These are phyloP conservation scores for Ustilago tritici DNA, from an alignment of 1,284 basidiomycete genomes.

Conservation along the genomic window DNA sequence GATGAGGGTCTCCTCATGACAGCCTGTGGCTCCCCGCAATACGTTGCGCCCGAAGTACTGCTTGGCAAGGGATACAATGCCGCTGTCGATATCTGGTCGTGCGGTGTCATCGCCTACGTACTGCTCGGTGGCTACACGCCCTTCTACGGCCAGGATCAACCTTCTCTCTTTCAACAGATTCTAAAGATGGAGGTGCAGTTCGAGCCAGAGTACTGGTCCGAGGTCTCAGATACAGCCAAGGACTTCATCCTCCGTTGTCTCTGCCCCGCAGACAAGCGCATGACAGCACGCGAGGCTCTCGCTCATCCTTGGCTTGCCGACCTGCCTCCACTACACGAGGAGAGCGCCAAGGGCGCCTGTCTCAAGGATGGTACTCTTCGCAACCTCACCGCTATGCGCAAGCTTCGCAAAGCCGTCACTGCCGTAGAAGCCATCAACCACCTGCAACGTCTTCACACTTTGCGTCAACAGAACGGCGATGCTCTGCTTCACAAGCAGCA, in stretches of 20 bases:
- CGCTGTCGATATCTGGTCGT: slow-evolving; percentile 67
- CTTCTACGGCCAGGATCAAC: slow-evolving; percentile 67
- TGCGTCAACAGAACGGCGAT: slow-evolving; percentile 56
- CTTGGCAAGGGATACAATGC: slow-evolving; percentile 66
- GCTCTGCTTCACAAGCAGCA: slow-evolving; percentile 53
- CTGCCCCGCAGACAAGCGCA: slow-evolving; percentile 59
- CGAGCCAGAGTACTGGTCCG: slow-evolving; percentile 65
- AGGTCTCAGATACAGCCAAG: slow-evolving; percentile 62
- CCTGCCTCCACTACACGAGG: slow-evolving; percentile 56
- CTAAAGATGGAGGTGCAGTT: slow-evolving; percentile 65
- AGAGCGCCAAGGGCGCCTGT: slow-evolving; percentile 53
- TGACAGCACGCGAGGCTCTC: slow-evolving; percentile 64
- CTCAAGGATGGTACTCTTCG: slow-evolving; percentile 61
- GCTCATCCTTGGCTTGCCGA: slow-evolving; percentile 65
- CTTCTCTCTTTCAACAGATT: slow-evolving; percentile 64
- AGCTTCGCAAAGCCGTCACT: slow-evolving; percentile 62
- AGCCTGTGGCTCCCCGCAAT: slow-evolving; percentile 67
- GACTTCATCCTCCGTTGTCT: slow-evolving; percentile 67
- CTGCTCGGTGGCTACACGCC: slow-evolving; percentile 69
- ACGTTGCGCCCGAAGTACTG: slow-evolving; percentile 68
- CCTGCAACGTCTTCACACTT: slow-evolving; percentile 55
- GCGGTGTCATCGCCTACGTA: slow-evolving; percentile 67
- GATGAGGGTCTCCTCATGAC: slow-evolving; percentile 66
- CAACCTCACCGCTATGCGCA: slow-evolving; percentile 56
- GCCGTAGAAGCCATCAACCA: slow-evolving; percentile 64